Base-by-base conservation (phyloP, 2,329 filamentous ascomycete genomes). In the Cladosporium halotolerans region DNA sequence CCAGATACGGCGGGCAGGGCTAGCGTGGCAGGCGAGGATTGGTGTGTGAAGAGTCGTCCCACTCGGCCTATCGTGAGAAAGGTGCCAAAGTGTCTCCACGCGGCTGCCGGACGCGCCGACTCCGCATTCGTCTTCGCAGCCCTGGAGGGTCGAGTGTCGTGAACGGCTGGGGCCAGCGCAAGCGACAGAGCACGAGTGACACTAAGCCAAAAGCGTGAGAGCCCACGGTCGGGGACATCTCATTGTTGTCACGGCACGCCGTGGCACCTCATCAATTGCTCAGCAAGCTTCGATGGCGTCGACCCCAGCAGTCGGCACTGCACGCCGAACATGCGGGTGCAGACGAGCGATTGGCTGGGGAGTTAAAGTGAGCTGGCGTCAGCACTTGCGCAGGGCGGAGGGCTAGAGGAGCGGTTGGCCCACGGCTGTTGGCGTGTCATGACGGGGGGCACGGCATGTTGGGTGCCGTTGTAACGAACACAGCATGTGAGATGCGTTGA, bases 111-210 rank as follows among this genome's bases (percentile, higher is more conserved):
- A 2, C 23, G 23, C 23, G 23, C 23, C 23, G 23, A 28, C 23
- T 28, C 23, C 23, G 23, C 23, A 28, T 4, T 28, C 23, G 23
- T 28, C 23, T 5, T 5, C 5, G 23, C 23, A 28, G 23, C 4
- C 16, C 16, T 1, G 23, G 5, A 28, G 23, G 23, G 23, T 28
- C 7, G 23, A 28, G 23, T 28, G 23, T 7, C 5, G 23, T 28
- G 47, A 50, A 50, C 47, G 47, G 39, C 39, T 50, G 47, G 47
- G 39, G 47, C 47, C 39, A 34, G 39, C 31, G 47, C 47, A 41
- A 19, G 14, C 14, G 39, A 28, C 13, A n/a, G 36, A 13, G 16
- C n/a, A 13, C 10, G n/a, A 16, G 2, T 2, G 2, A 2, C 16
- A 18, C 16, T 18, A 18, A 18, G 16, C 16, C 16, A 18, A 18